These are phyloP conservation scores for Elaeis oleifera DNA, from an alignment of 202 grass and related monocot species.

Conservation along the genomic window DNA sequence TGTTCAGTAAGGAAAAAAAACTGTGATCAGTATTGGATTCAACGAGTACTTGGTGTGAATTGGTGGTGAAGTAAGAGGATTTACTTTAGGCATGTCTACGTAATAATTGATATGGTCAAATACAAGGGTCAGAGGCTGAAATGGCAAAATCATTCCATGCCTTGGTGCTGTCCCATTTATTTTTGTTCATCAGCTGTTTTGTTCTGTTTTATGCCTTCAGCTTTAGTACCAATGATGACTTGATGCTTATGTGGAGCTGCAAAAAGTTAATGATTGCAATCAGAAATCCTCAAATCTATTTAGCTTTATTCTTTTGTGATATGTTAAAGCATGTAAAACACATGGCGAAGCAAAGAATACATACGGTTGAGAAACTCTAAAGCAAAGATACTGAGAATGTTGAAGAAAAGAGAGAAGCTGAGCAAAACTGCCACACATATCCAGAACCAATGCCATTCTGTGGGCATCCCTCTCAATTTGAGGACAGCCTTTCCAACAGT, in stretches of 20 bases:
- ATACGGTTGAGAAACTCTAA: slow-evolving; percentile 70
- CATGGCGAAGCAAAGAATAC: slow-evolving; percentile 7
- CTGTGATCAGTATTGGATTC: too few species aligned
- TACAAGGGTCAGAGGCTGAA: slow-evolving; percentile 45
- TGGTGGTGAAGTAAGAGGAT: background rate
- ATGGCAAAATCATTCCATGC: slow-evolving; percentile 41
- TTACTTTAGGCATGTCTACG: slow-evolving; percentile 85
- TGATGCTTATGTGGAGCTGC: slow-evolving; percentile 57
- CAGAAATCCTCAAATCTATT: slow-evolving; percentile 6
- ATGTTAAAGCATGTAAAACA: background rate
- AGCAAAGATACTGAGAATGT: slow-evolving; percentile 85
- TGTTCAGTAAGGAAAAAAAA: background rate
- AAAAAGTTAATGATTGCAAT: slow-evolving; percentile 9
- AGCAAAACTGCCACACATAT: slow-evolving; percentile 60
- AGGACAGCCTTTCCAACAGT: slow-evolving; percentile 77
- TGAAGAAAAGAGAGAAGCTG: slow-evolving; percentile 68
- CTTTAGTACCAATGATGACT: slow-evolving; percentile 20
- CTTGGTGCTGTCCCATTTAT: slow-evolving; percentile 19
- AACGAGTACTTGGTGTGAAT: background rate
- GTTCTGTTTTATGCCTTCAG: slow-evolving; percentile 15
- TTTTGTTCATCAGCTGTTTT: slow-evolving; percentile 18
- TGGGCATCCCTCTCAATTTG: slow-evolving; percentile 59
- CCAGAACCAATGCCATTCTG: slow-evolving; percentile 89
- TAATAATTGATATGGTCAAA: slow-evolving; percentile 77
- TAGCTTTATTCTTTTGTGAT: background rate